A percentile compares a stretch with the other conserved stretches of the same genome.
These are phyloP conservation scores for Xylaria sp. DNA, from an alignment of 2,329 filamentous ascomycete species.

Conservation along the genomic window DNA sequence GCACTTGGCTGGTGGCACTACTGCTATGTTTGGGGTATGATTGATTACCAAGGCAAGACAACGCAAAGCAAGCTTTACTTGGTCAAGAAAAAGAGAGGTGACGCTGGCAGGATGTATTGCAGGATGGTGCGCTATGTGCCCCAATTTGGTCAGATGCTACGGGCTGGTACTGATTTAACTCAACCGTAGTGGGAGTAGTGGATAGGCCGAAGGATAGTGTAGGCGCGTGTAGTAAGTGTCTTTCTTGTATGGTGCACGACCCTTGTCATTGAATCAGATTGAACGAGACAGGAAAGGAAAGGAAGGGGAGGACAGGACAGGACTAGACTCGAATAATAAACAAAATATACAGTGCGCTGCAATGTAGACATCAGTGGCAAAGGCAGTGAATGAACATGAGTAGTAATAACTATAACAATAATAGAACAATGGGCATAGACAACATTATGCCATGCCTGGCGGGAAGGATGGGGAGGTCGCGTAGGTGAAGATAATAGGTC, in stretches of 20 bases:
- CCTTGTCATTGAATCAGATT: not conserved
- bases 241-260: not conserved
- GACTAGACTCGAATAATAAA: not conserved
- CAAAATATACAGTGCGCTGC: not conserved
- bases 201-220: not conserved
- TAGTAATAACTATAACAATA: not conserved
- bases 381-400: not conserved
- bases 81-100: conserved; percentile 14
- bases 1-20: conserved; percentile 26
- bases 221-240: not conserved
- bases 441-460: conserved; percentile 5
- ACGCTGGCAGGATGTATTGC: conserved; percentile 13
- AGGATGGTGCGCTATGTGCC: conserved; percentile 22
- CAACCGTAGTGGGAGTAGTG: not conserved
- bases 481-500: conserved; percentile 30
- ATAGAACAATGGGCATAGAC: not conserved
- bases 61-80: conserved; percentile 23
- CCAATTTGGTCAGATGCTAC: conserved; percentile 26
- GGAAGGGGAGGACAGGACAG: not conserved
- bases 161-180: conserved; percentile 19
- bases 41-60: conserved; percentile 29
- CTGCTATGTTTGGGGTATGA: conserved; percentile 29
- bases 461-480: conserved; percentile 2
- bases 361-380: not conserved
- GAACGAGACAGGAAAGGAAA: not conserved